Conservation (phyloP, 441 rosid species). For the Kokia cookei region DNA sequence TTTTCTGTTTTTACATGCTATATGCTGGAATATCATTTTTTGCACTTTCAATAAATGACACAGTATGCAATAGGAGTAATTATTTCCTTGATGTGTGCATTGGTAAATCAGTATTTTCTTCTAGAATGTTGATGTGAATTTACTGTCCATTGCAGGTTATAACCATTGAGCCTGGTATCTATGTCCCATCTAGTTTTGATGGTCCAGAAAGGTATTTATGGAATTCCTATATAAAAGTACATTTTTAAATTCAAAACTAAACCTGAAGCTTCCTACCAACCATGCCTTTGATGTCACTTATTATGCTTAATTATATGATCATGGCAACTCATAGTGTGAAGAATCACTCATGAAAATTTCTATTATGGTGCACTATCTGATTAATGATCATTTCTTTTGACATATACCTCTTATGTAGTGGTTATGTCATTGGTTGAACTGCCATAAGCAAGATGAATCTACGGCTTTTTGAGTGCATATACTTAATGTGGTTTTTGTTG, state of each 20-base stretch:
- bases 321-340: not conserved
- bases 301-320: not conserved
- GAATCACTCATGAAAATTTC: not conserved
- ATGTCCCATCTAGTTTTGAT: slow-evolving; percentile 55
- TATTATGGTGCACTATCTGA: not conserved
- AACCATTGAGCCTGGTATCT: slow-evolving; percentile 95
- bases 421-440: not conserved
- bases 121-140: slow-evolving; percentile 1
- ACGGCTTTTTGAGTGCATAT: not conserved
- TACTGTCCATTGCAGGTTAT: slow-evolving; percentile 55
- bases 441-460: not conserved
- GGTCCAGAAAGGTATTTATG: slow-evolving; percentile 61
- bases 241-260: not conserved
- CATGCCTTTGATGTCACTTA: not conserved
- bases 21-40: not conserved
- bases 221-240: not conserved
- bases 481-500: not conserved
- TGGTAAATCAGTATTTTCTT: not conserved
- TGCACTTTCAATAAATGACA: not conserved
- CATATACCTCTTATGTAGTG: not conserved
- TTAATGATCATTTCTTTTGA: not conserved
- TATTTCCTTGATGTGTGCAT: not conserved
- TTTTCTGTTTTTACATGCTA: not conserved
- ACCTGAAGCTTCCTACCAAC: not conserved
- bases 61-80: not conserved